Evolutionary conservation across 768 basidiomycete genomes (phyloP), one percentile per base, ranked within the genome.

Genomic region (Suillus discolor): DNA sequence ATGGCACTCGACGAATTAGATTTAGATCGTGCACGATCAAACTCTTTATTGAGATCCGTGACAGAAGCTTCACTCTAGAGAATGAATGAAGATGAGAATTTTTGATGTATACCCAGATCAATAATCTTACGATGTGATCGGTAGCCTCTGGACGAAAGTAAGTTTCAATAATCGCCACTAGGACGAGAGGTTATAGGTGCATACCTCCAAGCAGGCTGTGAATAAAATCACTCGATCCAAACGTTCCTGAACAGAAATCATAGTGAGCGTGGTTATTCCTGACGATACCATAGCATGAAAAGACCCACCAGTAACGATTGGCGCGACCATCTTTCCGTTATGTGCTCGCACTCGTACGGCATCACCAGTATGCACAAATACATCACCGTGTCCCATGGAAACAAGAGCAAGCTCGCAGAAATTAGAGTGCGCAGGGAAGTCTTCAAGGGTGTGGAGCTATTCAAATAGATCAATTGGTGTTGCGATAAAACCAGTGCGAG

Each of bases 311-410:
- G 94, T 96, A 13, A 95, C 90, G 57, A 96, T 81, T 2, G 93
- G 93, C 0, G 92, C 88, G 42, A 95, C 93, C 77, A 81, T 80
- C 69, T 85, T 84, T 0, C 94, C 92, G 64, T 88, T 85, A 0
- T 89, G 92, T 15, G 91, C 87, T 62, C 88, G 87, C 39, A 97
- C 81, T 44, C 88, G 83, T 12, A 90, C 90, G 57, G 86, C 84
- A 63, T 93, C 89, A 6, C 96, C 96, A 39, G 97, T 92, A 70
- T 98, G 96, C 36, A 87, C 75, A 78, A 97, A 98, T 4, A 97
- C 89, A 51, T 94, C 80, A 0, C 75, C 68, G 74, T 95, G 81
- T 0, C 96, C 96, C 79, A 94, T 80, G 0, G 83, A 81, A 42
- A 90, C 85, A 15, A 98, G 85, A 0, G 87, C 82, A 12, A 97